Evolutionary conservation across 2,329 filamentous ascomycete species (phyloP).

Genomic region (Talaromyces sp.): DNA sequence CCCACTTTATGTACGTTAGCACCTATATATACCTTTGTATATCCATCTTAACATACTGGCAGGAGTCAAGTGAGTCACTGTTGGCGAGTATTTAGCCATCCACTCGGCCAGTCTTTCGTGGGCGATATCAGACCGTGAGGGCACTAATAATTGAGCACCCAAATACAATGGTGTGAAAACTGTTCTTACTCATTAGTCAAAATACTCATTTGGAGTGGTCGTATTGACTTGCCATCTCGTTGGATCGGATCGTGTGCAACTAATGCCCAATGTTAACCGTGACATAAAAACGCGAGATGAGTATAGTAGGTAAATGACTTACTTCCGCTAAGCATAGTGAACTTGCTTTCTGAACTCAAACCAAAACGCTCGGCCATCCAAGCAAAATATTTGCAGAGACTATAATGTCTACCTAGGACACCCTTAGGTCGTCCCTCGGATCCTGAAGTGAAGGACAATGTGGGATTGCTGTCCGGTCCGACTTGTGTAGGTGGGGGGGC

Average conservation of each 20-base stretch:
- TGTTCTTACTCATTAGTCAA: background rate
- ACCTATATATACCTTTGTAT: background rate
- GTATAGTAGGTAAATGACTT: background rate
- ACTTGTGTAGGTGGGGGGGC: constrained; percentile 65
- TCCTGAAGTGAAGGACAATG: constrained; percentile 70
- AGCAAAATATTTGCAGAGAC: constrained; percentile 77
- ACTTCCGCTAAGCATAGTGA: constrained; percentile 77
- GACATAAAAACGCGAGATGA: background rate
- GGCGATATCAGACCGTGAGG: constrained; percentile 76
- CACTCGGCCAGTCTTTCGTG: constrained; percentile 85
- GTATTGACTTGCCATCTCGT: constrained; percentile 52
- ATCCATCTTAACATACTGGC: constrained; percentile 43
- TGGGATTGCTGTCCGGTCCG: constrained; percentile 80
- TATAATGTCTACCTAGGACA: constrained; percentile 82
- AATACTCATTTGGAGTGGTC: background rate
- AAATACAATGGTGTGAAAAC: constrained; percentile 86
- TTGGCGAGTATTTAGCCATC: constrained; percentile 72
- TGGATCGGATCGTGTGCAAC: constrained; percentile 61
- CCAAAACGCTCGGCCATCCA: constrained; percentile 90
- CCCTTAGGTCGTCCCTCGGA: constrained; percentile 78
- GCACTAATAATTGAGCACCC: constrained; percentile 74
- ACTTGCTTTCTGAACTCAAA: constrained; percentile 67
- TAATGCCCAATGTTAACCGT: background rate
- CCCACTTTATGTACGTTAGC: constrained; percentile 59
- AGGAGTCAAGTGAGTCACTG: constrained; percentile 84